These are phyloP conservation scores for Daldinia grandis DNA, from an alignment of 495 filamentous ascomycete genomes.

Conservation along the genomic window DNA sequence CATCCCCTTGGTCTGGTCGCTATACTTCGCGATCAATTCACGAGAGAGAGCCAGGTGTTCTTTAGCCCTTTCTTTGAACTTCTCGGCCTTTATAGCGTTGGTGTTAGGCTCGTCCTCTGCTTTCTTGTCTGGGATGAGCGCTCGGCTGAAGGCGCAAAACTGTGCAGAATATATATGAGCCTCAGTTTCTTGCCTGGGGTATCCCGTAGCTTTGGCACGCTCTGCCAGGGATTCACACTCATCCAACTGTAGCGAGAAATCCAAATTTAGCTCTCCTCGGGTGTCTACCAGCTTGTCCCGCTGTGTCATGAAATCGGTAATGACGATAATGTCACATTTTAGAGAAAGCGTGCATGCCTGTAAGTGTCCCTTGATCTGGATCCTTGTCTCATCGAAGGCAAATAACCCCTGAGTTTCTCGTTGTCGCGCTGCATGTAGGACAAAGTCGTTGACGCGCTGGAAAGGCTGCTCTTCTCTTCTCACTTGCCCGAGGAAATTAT, in stretches of 20 bases:
- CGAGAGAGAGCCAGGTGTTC: slow-evolving; percentile 26
- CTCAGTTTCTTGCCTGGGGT: slow-evolving; percentile 46
- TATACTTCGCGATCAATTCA: slow-evolving; percentile 29
- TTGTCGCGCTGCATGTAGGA: slow-evolving; percentile 57
- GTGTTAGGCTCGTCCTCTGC: background rate
- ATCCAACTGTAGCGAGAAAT: slow-evolving; percentile 50
- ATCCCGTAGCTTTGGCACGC: slow-evolving; percentile 28
- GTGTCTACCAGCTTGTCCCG: slow-evolving; percentile 16
- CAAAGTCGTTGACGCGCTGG: slow-evolving; percentile 61
- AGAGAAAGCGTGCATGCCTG: slow-evolving; percentile 62
- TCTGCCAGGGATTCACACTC: slow-evolving; percentile 49
- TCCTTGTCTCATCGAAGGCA: slow-evolving; percentile 52
- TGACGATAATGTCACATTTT: slow-evolving; percentile 63
- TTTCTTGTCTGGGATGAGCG: background rate
- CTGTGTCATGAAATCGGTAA: slow-evolving; percentile 63
- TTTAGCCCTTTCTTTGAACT: slow-evolving; percentile 27
- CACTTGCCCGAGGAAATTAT: slow-evolving; percentile 55
- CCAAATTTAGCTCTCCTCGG: slow-evolving; percentile 40
- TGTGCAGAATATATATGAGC: slow-evolving; percentile 48
- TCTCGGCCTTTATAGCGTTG: background rate
- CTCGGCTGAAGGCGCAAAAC: slow-evolving; percentile 41
- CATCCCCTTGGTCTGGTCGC: slow-evolving; percentile 21
- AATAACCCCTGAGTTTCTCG: slow-evolving; percentile 51
- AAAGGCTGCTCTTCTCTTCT: slow-evolving; percentile 68
- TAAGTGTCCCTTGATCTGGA: slow-evolving; percentile 59